Evolutionary conservation across 2,329 filamentous ascomycete species (phyloP).

Genomic region (Fusarium sp.): DNA sequence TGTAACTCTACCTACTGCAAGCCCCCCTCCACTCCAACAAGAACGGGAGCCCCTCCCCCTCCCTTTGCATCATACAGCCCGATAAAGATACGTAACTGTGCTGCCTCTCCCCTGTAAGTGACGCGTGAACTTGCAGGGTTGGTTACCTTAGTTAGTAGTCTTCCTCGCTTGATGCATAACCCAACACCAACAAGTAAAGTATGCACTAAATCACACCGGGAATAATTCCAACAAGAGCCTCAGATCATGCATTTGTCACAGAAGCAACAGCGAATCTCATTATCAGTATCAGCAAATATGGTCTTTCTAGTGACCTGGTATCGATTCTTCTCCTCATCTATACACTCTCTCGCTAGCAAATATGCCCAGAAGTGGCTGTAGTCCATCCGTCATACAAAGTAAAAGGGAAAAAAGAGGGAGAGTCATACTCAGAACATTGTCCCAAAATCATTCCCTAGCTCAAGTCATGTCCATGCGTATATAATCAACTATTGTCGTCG

Average conservation of each 20-base stretch:
- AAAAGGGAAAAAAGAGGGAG: neutral
- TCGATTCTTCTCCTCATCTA: neutral
- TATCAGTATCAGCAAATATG: neutral
- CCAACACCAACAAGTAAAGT: neutral
- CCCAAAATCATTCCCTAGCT: neutral
- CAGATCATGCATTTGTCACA: neutral
- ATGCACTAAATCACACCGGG: neutral
- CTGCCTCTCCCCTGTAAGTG: constrained; percentile 12
- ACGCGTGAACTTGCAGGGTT: constrained; percentile 1
- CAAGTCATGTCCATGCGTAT: constrained; percentile 6
- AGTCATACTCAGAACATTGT: constrained; percentile 17
- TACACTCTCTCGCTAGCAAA: neutral
- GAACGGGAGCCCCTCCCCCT: constrained; percentile 31
- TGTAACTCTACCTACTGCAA: neutral
- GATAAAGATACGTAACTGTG: constrained; percentile 12
- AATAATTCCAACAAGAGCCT: neutral
- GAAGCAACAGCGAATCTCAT: neutral
- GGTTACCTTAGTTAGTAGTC: neutral
- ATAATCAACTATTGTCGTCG: constrained; percentile 30
- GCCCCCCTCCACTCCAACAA: constrained; percentile 13
- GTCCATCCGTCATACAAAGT: constrained; percentile 20
- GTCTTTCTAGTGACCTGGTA: neutral
- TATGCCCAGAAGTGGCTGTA: neutral
- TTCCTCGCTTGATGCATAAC: constrained; percentile 16
- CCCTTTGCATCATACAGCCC: constrained; percentile 41